Conservation (phyloP, 163 green algal species). For the Scenedesmus sp. region DNA sequence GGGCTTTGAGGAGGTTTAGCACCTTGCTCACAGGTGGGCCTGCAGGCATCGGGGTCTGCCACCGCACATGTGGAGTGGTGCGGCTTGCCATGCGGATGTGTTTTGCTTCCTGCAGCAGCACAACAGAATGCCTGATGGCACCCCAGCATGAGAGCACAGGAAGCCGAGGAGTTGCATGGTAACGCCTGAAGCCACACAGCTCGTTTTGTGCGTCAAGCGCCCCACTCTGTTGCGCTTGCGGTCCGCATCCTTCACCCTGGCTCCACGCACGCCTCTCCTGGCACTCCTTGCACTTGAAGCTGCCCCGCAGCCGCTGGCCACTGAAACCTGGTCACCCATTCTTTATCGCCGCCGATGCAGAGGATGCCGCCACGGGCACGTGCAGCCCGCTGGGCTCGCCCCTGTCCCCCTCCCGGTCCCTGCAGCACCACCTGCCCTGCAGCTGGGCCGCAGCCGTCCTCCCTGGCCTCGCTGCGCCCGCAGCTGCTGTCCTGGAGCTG, state of each 20-base stretch:
- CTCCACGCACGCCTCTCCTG: background rate
- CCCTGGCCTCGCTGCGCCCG: background rate
- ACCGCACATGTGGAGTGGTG: too few relatives aligned
- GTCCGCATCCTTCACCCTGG: background rate
- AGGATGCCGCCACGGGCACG: background rate
- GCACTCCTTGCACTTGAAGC: background rate
- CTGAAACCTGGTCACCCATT: background rate
- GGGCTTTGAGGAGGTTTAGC: background rate
- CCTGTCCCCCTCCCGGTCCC: background rate
- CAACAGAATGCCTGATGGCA: too few relatives aligned
- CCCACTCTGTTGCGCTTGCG: too few relatives aligned
- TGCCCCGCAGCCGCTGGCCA: background rate
- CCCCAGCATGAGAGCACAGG: too few relatives aligned
- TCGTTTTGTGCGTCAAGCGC: too few relatives aligned
- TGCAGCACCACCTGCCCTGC: conserved; percentile 5
- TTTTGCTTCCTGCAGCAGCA: too few relatives aligned
- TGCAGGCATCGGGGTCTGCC: background rate
- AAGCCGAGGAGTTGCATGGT: too few relatives aligned
- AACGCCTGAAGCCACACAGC: too few relatives aligned
- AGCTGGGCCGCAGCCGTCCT: background rate
- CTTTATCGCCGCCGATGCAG: background rate
- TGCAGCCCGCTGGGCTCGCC: background rate
- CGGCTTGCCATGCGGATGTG: too few relatives aligned
- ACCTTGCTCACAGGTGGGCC: background rate
- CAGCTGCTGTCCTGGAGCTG: conserved; percentile 60